Conservation (phyloP, 2,329 filamentous ascomycete species). For the Ophiosphaerella narmari region DNA sequence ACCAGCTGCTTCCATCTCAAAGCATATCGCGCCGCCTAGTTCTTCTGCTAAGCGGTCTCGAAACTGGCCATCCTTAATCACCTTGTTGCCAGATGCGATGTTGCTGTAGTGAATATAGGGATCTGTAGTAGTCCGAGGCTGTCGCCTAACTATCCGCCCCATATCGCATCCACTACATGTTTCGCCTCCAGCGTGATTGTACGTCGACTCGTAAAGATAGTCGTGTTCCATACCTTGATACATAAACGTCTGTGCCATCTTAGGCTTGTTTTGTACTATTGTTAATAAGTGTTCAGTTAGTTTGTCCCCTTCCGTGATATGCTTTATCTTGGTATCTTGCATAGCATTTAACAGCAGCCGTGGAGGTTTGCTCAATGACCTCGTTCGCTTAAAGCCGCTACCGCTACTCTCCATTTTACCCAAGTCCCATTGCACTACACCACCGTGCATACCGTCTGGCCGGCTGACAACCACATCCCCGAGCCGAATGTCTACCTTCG, state of each 20-base stretch:
- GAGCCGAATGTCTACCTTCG: constrained; percentile 12
- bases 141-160: neutral
- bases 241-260: too few relatives aligned
- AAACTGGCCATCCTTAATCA: constrained; percentile 47
- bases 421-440: constrained; percentile 20
- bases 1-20: too few relatives aligned
- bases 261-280: neutral
- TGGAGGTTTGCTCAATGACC: constrained; percentile 7
- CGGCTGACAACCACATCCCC: constrained; percentile 4
- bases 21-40: neutral
- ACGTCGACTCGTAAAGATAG: constrained; percentile 12
- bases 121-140: neutral
- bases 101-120: constrained; percentile 38
- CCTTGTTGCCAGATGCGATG: constrained; percentile 48
- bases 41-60: constrained; percentile 38
- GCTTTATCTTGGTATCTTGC: neutral
- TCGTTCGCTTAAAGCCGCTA: constrained; percentile 6
- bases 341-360: constrained; percentile 7
- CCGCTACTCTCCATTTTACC: constrained; percentile 5
- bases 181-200: constrained; percentile 10
- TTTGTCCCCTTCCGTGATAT: neutral
- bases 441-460: constrained; percentile 1
- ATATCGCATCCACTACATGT: constrained; percentile 7
- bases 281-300: constrained; percentile 1
- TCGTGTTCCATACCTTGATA: constrained; percentile 5